Evolutionary conservation across 768 basidiomycete species (phyloP).

Genomic region (Lepiota brunneoincarnata): DNA sequence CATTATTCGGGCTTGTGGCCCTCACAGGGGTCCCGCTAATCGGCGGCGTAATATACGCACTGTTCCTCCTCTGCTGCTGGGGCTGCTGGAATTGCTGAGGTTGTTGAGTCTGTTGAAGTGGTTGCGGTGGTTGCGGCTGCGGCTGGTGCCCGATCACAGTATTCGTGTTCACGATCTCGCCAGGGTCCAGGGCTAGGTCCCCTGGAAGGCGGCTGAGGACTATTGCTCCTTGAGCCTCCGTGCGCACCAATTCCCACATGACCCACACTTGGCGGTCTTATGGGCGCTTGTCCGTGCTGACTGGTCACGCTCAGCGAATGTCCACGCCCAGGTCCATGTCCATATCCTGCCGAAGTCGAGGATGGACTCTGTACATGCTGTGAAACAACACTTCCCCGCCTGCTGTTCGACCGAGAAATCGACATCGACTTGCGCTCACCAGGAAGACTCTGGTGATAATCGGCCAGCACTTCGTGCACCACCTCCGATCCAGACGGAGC

Average conservation of each 20-base stretch:
- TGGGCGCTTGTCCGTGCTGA: conserved; percentile 38
- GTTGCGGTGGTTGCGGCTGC: background rate
- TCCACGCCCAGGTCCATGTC: background rate
- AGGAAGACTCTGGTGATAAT: conserved; percentile 85
- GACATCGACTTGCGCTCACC: conserved; percentile 71
- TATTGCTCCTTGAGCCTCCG: conserved; percentile 54
- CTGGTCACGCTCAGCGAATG: conserved; percentile 24
- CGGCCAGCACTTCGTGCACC: conserved; percentile 68
- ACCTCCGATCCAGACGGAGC: conserved; percentile 46
- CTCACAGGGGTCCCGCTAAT: conserved; percentile 37
- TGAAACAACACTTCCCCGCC: conserved; percentile 33
- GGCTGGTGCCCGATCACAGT: background rate
- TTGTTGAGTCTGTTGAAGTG: background rate
- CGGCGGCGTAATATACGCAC: conserved; percentile 23
- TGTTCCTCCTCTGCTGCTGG: conserved; percentile 5
- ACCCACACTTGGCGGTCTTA: conserved; percentile 59
- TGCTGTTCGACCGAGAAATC: conserved; percentile 53
- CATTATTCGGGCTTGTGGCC: conserved; percentile 71
- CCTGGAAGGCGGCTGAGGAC: conserved; percentile 53
- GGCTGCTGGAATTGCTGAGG: background rate
- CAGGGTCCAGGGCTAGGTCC: conserved; percentile 53
- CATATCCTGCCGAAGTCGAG: background rate
- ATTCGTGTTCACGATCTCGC: conserved; percentile 17
- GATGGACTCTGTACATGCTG: conserved; percentile 22
- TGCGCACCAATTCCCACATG: conserved; percentile 84